phyloP scores from a whole-genome alignment of 1,139 yeast genomes.

The Eremothecium gossypii region DNA sequence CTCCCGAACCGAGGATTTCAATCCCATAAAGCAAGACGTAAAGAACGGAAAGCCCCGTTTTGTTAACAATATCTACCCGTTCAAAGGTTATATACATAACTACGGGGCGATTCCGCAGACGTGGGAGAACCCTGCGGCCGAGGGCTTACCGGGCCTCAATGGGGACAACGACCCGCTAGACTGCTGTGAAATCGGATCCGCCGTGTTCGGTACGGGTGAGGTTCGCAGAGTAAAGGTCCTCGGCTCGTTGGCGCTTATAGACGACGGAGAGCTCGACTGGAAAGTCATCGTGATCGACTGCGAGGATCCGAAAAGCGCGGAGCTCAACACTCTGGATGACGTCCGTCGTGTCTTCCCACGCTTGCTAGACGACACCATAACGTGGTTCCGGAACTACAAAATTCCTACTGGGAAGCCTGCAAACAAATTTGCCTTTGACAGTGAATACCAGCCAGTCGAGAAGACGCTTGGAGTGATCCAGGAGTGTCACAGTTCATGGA shows the following conservation, averaged over 20 bases:
- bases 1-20: slow-evolving; percentile 59
- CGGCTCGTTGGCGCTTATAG: slow-evolving; percentile 89
- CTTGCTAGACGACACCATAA: slow-evolving; percentile 70
- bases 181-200: slow-evolving; percentile 85
- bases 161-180: slow-evolving; percentile 98
- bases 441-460: slow-evolving; percentile 61
- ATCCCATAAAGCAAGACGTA: slow-evolving; percentile 90
- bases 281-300: slow-evolving; percentile 80
- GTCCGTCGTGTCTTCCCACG: slow-evolving; percentile 81
- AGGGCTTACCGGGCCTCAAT: slow-evolving; percentile 40
- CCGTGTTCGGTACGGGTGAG: slow-evolving; percentile 44
- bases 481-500: slow-evolving; percentile 80
- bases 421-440: slow-evolving; percentile 79
- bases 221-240: slow-evolving; percentile 83
- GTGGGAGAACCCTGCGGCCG: slow-evolving; percentile 69
- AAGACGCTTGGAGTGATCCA: slow-evolving; percentile 63
- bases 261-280: slow-evolving; percentile 98
- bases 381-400: slow-evolving; percentile 94
- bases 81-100: slow-evolving; percentile 91
- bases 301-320: slow-evolving; percentile 68
- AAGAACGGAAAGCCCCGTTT: slow-evolving; percentile 83
- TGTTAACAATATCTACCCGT: slow-evolving; percentile 90
- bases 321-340: slow-evolving; percentile 72
- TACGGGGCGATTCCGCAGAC: slow-evolving; percentile 99
- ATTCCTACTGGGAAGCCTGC: slow-evolving; percentile 89